Evolutionary conservation across 2,329 filamentous ascomycete genomes (phyloP).

Genomic region (Penicillium sp.): DNA sequence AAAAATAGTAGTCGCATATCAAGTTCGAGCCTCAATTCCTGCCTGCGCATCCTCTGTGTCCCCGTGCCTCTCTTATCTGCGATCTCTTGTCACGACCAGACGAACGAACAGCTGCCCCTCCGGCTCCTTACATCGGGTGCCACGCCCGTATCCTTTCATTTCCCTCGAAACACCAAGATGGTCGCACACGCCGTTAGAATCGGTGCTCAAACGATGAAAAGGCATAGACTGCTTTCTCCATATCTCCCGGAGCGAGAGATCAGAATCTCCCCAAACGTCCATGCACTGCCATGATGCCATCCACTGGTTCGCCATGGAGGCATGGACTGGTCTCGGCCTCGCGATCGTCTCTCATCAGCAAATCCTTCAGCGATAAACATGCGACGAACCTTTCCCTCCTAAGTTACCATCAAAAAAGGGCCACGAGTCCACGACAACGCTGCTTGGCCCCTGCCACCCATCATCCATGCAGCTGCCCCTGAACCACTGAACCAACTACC

Average conservation of each 20-base stretch:
- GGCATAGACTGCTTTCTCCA: background rate
- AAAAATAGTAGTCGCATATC: background rate
- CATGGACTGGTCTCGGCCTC: background rate
- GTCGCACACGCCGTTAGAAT: background rate
- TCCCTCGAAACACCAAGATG: background rate
- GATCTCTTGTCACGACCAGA: background rate
- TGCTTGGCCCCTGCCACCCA: constrained; percentile 11
- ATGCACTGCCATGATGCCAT: no score
- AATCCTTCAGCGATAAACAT: constrained; percentile 1
- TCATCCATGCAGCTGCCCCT: constrained; percentile 12
- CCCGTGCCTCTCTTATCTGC: background rate
- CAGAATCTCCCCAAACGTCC: background rate
- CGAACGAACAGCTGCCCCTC: background rate
- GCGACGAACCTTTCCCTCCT: background rate
- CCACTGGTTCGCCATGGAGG: background rate
- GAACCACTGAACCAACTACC: constrained; percentile 7
- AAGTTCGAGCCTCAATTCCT: background rate
- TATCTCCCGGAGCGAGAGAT: background rate
- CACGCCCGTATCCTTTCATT: background rate
- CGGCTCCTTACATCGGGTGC: background rate
- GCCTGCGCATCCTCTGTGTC: background rate
- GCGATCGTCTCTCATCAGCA: background rate
- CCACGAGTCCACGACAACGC: background rate
- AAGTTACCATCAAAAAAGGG: background rate
- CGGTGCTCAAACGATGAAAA: background rate